Conservation (phyloP, 441 rosid genomes). For the Pelargonium myrrhifolium region DNA sequence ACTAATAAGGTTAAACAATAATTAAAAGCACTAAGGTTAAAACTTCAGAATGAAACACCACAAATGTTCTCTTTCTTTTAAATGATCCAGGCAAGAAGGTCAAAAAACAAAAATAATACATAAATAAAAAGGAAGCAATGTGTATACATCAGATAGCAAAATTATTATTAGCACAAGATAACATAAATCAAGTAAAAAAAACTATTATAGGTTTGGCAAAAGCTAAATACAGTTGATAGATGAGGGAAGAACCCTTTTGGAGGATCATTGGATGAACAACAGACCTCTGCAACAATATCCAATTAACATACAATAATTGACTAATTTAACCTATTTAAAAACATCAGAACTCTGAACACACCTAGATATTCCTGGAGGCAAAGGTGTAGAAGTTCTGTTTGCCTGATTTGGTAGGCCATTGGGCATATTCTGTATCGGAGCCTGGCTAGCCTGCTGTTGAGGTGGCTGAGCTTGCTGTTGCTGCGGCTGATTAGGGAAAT, state of each 20-base stretch:
- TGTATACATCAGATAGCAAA: constrained; percentile 8
- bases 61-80: not conserved
- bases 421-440: constrained; percentile 50
- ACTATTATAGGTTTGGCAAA: constrained; percentile 19
- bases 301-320: constrained; percentile 33
- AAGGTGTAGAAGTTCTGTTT: constrained; percentile 58
- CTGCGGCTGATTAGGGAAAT: constrained; percentile 43
- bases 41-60: constrained; percentile 10
- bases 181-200: constrained; percentile 8
- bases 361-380: constrained; percentile 99
- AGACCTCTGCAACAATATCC: constrained; percentile 28
- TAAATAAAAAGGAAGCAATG: not conserved
- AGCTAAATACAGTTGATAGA: constrained; percentile 33
- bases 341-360: constrained; percentile 86
- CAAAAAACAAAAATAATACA: constrained; percentile 5
- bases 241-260: constrained; percentile 24
- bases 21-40: not conserved
- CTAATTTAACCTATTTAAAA: constrained; percentile 63
- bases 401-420: constrained; percentile 44
- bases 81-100: constrained; percentile 6
- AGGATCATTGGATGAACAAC: constrained; percentile 21
- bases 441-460: constrained; percentile 55
- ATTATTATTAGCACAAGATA: constrained; percentile 10
- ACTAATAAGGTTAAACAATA: not conserved
- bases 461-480: constrained; percentile 50